Base-by-base conservation (phyloP, 495 filamentous ascomycete species). In the Neurospora terricola region DNA sequence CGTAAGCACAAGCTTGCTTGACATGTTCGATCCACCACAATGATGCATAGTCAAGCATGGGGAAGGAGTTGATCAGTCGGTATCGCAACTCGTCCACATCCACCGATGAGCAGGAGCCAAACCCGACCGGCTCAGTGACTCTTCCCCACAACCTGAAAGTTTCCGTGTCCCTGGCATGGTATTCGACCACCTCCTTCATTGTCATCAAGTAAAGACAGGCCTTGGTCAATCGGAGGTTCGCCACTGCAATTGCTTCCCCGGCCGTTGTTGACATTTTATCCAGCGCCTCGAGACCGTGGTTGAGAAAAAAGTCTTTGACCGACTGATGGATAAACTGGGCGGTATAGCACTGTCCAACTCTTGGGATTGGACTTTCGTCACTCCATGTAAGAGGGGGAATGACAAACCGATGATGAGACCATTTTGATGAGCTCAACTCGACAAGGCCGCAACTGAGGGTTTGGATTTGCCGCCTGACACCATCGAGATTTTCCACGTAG, bases 291-390 rank as follows among this genome's bases (percentile, higher is more conserved):
- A 81, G 73, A 36, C 78, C 79, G 23, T 75, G 75, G 27, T 76
- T 43, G 45, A 78, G 23, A 38, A 83, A 78, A 66, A 82, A 84
- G 72, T 84, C 81, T 66, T 81, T 80, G 76, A 84, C 80, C 45
- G 82, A 79, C 70, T 82, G 77, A 75, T 84, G 83, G 34, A 84
- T 81, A 69, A 84, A 82, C 71, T 83, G 82, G 12, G 81, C 79
- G 16, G 42, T 43, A 8, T 43, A 43, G 16, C 42, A 43, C 7
- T 43, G 18, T n/a, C 16, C 42, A 43, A 43, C 42, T n/a, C 6
- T 43, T 0, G 42, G 42, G 12, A n/a, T n/a, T 18, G 18, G 42
- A 7, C 16, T 7, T 43, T 43, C 38, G 42, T n/a, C 42, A n/a
- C 42, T 43, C 42, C 42, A 43, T n/a, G 42, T n/a, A 0, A 43